phyloP scores from a whole-genome alignment of 768 basidiomycete species.

The Podaxis pistillaris region DNA sequence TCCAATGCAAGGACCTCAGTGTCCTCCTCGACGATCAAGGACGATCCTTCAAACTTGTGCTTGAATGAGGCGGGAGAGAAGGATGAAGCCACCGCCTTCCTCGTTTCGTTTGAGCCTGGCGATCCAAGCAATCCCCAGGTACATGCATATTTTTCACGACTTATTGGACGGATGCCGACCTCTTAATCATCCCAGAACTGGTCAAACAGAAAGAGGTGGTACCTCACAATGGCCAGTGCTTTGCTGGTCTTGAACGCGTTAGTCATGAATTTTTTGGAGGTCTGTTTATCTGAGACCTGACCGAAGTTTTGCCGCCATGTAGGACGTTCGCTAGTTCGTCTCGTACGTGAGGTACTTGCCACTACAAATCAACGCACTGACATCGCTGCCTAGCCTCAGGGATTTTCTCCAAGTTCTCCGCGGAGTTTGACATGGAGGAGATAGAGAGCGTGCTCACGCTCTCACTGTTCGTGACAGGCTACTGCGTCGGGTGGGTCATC shows the following conservation, averaged over 20 bases:
- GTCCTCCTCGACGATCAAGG: constrained; percentile 19
- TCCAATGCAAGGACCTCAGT: constrained; percentile 14
- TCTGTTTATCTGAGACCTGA: background rate
- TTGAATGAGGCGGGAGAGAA: constrained; percentile 11
- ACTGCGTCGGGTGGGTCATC: constrained; percentile 48
- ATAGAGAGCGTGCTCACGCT: constrained; percentile 56
- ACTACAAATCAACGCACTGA: background rate
- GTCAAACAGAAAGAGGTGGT: constrained; percentile 46
- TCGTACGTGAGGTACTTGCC: constrained; percentile 27
- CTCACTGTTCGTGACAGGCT: constrained; percentile 68
- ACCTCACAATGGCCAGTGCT: constrained; percentile 46
- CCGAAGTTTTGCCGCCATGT: constrained; percentile 6
- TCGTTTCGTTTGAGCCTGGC: constrained; percentile 34
- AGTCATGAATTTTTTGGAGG: constrained; percentile 19
- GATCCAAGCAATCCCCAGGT: constrained; percentile 51
- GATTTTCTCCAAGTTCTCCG: constrained; percentile 40
- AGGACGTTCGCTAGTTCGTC: constrained; percentile 67
- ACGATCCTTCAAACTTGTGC: constrained; percentile 7
- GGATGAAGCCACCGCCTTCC: constrained; percentile 27
- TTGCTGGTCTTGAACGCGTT: constrained; percentile 56
- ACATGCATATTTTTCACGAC: constrained; percentile 6
- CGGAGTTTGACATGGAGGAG: constrained; percentile 46
- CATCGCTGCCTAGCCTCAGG: constrained; percentile 37
- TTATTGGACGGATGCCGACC: background rate
- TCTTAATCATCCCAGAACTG: constrained; percentile 40